Conservation (phyloP, 768 basidiomycete species). For the Tulasnella calospora region DNA sequence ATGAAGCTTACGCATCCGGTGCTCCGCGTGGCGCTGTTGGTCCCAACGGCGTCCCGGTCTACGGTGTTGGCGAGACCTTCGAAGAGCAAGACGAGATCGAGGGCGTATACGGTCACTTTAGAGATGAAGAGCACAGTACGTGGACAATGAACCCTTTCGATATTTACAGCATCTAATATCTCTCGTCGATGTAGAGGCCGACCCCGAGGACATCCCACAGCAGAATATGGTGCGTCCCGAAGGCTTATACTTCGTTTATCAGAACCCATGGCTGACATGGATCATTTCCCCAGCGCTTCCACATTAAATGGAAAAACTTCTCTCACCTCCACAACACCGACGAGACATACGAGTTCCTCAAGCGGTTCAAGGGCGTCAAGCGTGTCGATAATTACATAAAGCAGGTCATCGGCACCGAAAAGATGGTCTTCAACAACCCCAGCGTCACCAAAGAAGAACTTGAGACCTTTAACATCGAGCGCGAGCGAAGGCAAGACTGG, state of each 20-base stretch:
- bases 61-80: constrained; percentile 29
- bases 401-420: constrained; percentile 57
- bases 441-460: constrained; percentile 78
- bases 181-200: constrained; percentile 42
- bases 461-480: constrained; percentile 83
- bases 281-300: constrained; percentile 64
- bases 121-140: constrained; percentile 68
- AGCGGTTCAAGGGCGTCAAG: constrained; percentile 91
- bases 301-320: constrained; percentile 99
- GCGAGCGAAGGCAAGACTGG: constrained; percentile 87
- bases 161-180: not conserved
- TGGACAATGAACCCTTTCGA: not conserved
- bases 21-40: not conserved
- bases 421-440: constrained; percentile 57
- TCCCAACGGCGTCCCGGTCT: constrained; percentile 3
- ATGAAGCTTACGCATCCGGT: constrained; percentile 44
- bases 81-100: constrained; percentile 77
- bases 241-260: not conserved
- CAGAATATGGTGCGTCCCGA: constrained; percentile 67
- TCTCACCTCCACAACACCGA: constrained; percentile 99
- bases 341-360: constrained; percentile 93
- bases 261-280: too few species aligned
- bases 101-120: constrained; percentile 76
- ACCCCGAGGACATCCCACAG: constrained; percentile 77
- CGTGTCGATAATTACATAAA: constrained; percentile 99